A percentile compares a stretch with the other conserved stretches of the same genome.
Evolutionary conservation across 768 basidiomycete genomes (phyloP).

Genomic region (Auriscalpium orientale): DNA sequence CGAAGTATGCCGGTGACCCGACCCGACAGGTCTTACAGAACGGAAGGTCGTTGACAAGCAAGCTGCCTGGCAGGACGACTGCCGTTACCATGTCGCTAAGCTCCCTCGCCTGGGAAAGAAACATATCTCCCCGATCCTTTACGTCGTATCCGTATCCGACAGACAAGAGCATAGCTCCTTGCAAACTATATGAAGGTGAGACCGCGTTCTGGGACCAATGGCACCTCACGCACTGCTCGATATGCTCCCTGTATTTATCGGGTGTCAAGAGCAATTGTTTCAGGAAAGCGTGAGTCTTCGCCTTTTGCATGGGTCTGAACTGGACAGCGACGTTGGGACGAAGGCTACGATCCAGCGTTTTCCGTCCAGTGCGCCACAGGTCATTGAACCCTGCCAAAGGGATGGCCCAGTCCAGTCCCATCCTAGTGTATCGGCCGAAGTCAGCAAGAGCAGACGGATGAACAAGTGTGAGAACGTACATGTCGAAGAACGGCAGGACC

Average conservation of each 20-base stretch:
- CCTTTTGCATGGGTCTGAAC: neutral
- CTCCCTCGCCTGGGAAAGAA: neutral
- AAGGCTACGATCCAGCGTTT: neutral
- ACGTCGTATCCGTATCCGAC: neutral
- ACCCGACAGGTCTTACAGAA: neutral
- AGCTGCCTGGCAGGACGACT: neutral
- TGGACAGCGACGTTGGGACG: neutral
- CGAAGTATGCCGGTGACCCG: no score
- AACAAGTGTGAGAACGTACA: neutral
- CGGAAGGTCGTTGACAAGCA: neutral
- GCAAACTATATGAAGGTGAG: neutral
- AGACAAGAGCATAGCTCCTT: neutral
- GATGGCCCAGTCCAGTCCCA: neutral
- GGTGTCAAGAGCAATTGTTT: neutral
- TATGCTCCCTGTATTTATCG: neutral
- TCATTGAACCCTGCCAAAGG: neutral
- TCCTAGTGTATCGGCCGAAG: neutral
- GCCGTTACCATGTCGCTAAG: neutral
- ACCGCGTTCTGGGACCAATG: neutral
- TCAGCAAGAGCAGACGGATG: neutral
- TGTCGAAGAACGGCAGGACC: neutral
- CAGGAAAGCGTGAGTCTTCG: neutral
- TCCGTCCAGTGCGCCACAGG: neutral
- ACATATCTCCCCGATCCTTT: neutral
- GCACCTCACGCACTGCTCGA: neutral